A percentile compares a stretch with the other conserved stretches of the same genome.
Conservation (phyloP, 2,329 filamentous ascomycete species). For the Chaetomiaceae sp. region DNA sequence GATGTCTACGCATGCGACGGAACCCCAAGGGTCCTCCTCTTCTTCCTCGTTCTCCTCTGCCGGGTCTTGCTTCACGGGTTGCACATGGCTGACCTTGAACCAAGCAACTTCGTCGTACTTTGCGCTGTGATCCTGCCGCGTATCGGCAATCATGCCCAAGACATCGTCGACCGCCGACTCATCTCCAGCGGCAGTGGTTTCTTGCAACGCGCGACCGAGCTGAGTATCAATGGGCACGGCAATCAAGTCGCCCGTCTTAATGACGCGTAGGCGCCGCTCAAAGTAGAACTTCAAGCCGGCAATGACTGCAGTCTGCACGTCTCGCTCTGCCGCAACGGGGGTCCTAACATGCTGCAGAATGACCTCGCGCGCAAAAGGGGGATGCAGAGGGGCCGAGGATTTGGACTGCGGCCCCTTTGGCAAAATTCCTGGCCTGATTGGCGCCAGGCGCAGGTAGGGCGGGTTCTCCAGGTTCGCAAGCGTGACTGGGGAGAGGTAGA, state of each 20-base stretch:
- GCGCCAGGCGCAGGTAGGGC: conserved; percentile 70
- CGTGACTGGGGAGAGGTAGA: conserved; percentile 78
- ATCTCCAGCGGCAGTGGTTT: conserved; percentile 52
- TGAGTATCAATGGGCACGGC: conserved; percentile 84
- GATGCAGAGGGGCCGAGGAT: conserved; percentile 49
- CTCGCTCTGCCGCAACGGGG: conserved; percentile 77
- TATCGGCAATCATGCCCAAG: conserved; percentile 45
- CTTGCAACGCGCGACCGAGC: conserved; percentile 74
- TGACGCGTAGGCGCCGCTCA: conserved; percentile 70
- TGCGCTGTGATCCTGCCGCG: conserved; percentile 27
- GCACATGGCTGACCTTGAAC: conserved; percentile 82
- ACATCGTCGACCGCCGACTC: conserved; percentile 67
- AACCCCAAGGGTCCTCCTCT: conserved; percentile 72
- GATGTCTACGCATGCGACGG: conserved; percentile 79
- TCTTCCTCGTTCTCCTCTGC: conserved; percentile 48
- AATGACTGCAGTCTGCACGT: conserved; percentile 79
- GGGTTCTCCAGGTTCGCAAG: conserved; percentile 79
- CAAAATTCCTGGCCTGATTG: conserved; percentile 51
- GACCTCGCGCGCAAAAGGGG: conserved; percentile 64
- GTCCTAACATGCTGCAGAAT: conserved; percentile 85
- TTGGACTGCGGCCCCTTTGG: conserved; percentile 50
- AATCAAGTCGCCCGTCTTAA: conserved; percentile 82
- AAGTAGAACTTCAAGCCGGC: conserved; percentile 85
- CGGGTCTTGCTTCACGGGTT: conserved; percentile 39
- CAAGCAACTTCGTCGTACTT: conserved; percentile 66